phyloP scores from a whole-genome alignment of 257 asterid genomes.

The Prunella vulgaris region DNA sequence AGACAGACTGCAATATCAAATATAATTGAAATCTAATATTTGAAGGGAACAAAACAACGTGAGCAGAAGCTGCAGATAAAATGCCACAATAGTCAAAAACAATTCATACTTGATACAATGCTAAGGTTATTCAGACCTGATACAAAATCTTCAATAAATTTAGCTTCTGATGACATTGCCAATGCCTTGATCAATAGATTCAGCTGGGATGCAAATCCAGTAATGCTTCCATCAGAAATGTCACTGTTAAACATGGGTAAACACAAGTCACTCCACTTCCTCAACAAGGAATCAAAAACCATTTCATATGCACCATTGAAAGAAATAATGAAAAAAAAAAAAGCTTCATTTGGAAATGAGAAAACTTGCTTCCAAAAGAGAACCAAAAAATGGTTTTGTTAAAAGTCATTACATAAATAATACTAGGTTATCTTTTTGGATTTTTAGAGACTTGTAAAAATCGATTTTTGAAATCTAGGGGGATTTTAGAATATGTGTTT shows the following conservation, averaged over 20 bases:
- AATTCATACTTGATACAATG: constrained; percentile 15
- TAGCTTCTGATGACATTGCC: constrained; percentile 61
- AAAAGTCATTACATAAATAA: too few relatives aligned
- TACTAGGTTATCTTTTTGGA: too few relatives aligned
- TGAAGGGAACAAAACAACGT: neutral
- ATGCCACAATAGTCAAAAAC: constrained; percentile 9
- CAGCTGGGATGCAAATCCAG: constrained; percentile 86
- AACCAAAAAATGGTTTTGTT: neutral
- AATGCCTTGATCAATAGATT: constrained; percentile 62
- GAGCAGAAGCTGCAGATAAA: constrained; percentile 7
- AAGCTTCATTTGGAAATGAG: constrained; percentile 8
- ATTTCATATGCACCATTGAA: constrained; percentile 5
- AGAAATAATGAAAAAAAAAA: neutral
- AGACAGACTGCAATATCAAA: neutral
- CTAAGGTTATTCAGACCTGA: constrained; percentile 48
- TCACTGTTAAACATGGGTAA: constrained; percentile 42
- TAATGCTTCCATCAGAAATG: constrained; percentile 41
- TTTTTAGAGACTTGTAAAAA: too few relatives aligned
- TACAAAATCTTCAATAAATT: constrained; percentile 81
- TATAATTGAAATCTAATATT: neutral
- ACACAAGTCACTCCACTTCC: constrained; percentile 17
- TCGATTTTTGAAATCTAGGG: too few relatives aligned
- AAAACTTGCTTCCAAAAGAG: neutral
- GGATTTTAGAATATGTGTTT: too few relatives aligned
- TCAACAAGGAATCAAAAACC: constrained; percentile 11